phyloP scores from a whole-genome alignment of 139 green algal species.

The Gonium pectorale region DNA sequence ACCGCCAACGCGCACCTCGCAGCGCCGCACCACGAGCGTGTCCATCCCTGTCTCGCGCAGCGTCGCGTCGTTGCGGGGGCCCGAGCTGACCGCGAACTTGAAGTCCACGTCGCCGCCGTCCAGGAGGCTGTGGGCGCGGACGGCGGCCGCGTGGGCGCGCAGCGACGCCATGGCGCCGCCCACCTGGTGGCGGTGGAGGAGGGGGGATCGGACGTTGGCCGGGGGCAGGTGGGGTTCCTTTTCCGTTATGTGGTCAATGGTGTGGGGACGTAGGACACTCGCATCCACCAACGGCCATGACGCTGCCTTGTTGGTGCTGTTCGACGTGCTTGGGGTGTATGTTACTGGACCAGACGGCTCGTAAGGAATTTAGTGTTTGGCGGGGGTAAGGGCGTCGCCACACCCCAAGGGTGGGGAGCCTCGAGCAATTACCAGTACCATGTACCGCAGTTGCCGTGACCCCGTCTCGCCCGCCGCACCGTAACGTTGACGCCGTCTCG shows the following conservation, averaged over 20 bases:
- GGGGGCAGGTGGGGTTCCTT: neutral
- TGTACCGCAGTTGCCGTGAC: no score
- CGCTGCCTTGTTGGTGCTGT: no score
- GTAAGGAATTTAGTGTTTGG: no score
- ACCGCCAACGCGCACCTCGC: conserved; percentile 26
- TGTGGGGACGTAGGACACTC: no score
- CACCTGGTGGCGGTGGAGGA: neutral
- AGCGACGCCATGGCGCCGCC: conserved; percentile 5
- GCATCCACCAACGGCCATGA: no score
- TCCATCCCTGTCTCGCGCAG: conserved; percentile 61
- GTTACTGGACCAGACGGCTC: no score
- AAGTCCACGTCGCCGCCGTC: conserved; percentile 67
- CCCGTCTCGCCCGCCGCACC: no score
- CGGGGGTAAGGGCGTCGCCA: no score
- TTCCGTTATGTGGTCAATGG: no score
- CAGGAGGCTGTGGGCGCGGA: conserved; percentile 55
- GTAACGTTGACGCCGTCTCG: conserved; percentile 52
- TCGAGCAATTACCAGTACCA: neutral
- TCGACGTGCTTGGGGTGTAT: no score
- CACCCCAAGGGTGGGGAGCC: no score
- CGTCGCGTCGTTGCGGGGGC: conserved; percentile 16
- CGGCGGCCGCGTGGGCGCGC: conserved; percentile 27
- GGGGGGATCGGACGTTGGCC: neutral
- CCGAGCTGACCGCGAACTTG: conserved; percentile 59
- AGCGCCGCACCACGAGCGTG: conserved; percentile 52